Conservation (phyloP, 2,329 filamentous ascomycete species). For the Colletotrichum lupini region DNA sequence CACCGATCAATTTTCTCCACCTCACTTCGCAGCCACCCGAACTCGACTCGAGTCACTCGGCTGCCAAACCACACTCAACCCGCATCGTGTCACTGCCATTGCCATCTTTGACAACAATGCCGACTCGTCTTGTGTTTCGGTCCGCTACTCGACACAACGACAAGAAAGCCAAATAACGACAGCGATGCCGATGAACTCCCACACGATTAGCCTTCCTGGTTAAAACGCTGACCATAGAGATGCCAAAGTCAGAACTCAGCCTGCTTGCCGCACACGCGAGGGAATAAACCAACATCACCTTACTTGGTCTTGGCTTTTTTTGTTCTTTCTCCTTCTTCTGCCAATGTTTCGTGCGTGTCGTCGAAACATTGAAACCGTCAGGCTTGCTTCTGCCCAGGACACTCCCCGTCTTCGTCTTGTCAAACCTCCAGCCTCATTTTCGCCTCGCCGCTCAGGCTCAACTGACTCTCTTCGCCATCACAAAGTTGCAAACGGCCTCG, state of each 20-base stretch:
- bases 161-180: conserved; percentile 17
- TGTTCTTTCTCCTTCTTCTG: conserved; percentile 19
- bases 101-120: not conserved
- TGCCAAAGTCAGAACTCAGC: not conserved
- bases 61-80: conserved; percentile 3
- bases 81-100: not conserved
- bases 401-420: conserved; percentile 1
- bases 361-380: conserved; percentile 28
- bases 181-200: not conserved
- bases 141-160: not conserved
- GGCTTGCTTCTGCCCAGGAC: not conserved
- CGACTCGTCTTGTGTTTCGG: conserved; percentile 16
- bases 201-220: not conserved
- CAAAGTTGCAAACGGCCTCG: not conserved
- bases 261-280: not conserved
- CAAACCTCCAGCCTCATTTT: conserved; percentile 9
- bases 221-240: conserved; percentile 5
- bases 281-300: not conserved
- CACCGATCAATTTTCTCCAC: not conserved
- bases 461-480: not conserved
- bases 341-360: conserved; percentile 27
- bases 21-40: not conserved
- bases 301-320: conserved; percentile 8
- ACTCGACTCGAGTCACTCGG: not conserved
- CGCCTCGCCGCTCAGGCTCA: not conserved